These are phyloP conservation scores for Vigna radiata DNA, from an alignment of 306 rosid species.

Conservation along the genomic window DNA sequence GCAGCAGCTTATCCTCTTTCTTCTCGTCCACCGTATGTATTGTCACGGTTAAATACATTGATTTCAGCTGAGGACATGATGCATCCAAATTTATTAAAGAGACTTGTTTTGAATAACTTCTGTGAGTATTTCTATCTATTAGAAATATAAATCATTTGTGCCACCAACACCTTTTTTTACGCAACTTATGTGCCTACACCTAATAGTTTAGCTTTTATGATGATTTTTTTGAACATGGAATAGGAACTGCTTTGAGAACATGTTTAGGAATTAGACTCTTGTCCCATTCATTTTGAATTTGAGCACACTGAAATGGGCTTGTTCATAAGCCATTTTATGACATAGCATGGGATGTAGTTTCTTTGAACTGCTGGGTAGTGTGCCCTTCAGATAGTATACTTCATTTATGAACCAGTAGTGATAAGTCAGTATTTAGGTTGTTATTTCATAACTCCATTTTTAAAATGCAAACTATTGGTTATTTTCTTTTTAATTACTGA, in stretches of 20 bases:
- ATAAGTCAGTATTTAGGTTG: conserved; percentile 2
- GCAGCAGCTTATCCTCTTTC: conserved; percentile 94
- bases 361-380: conserved; percentile 3
- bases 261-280: not conserved
- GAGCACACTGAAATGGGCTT: not conserved
- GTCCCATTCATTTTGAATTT: conserved; percentile 5
- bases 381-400: conserved; percentile 3
- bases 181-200: not conserved
- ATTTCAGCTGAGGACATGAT: conserved; percentile 97
- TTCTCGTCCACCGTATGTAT: conserved; percentile 75
- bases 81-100: conserved; percentile 85
- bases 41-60: conserved; percentile 82
- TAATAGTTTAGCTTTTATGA: conserved; percentile 23
- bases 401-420: conserved; percentile 3
- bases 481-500: conserved; percentile 13
- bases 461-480: not conserved
- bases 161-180: not conserved
- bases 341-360: not conserved
- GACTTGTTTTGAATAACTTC: conserved; percentile 91
- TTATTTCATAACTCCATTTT: conserved; percentile 8
- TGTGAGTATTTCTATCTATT: conserved; percentile 64
- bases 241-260: not conserved
- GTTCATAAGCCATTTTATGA: not conserved
- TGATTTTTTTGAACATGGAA: conserved; percentile 31
- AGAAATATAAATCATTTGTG: conserved; percentile 25